Evolutionary conservation across 495 filamentous ascomycete species (phyloP).

Genomic region (Neurospora sp.): DNA sequence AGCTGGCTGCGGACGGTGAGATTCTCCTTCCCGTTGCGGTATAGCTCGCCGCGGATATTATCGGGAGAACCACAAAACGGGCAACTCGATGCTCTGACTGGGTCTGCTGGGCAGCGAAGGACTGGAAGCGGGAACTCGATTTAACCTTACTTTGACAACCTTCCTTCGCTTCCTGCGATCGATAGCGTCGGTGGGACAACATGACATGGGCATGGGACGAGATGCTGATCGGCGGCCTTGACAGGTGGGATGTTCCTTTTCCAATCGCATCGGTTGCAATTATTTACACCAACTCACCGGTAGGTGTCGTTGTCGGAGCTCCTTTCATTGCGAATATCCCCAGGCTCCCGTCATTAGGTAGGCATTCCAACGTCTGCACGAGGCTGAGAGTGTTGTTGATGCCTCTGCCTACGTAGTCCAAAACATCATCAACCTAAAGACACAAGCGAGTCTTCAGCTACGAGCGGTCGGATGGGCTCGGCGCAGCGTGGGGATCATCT

Average conservation of each 20-base stretch:
- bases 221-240: neutral
- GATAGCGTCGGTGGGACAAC: neutral
- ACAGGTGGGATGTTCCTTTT: neutral
- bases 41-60: neutral
- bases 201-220: neutral
- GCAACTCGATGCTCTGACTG: neutral
- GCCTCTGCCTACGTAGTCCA: neutral
- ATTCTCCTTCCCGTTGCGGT: neutral
- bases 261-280: neutral
- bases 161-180: neutral
- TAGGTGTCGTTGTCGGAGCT: neutral
- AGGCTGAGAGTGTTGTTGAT: neutral
- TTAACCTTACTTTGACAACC: neutral
- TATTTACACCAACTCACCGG: neutral
- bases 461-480: neutral
- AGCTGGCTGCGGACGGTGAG: neutral
- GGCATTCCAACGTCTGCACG: neutral
- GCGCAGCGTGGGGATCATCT: neutral
- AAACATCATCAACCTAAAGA: neutral
- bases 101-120: neutral
- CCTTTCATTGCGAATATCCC: neutral
- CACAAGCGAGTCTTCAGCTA: neutral
- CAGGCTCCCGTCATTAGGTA: neutral
- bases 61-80: neutral
- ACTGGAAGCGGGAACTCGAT: neutral